These are phyloP conservation scores for Gynochthodes officinalis DNA, from an alignment of 257 asterid genomes.

Conservation along the genomic window DNA sequence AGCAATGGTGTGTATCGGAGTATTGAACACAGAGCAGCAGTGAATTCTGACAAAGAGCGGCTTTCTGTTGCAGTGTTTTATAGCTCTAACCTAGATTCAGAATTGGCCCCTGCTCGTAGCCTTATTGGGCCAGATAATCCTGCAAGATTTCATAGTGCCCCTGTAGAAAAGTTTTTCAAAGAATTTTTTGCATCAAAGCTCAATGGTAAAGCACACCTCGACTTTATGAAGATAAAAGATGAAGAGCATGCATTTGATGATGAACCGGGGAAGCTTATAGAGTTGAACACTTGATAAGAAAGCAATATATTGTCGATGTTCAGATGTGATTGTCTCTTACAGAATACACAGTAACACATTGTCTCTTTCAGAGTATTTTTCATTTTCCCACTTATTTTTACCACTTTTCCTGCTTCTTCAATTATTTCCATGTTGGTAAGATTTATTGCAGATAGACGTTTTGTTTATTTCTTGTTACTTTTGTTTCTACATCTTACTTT, in stretches of 20 bases:
- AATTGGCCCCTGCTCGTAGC: conserved; percentile 51
- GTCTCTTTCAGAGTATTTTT: not conserved
- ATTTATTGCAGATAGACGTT: too few relatives aligned
- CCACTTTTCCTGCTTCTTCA: too few relatives aligned
- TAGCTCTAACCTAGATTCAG: conserved; percentile 35
- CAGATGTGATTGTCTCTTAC: not conserved
- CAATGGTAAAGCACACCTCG: conserved; percentile 41
- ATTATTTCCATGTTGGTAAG: too few relatives aligned
- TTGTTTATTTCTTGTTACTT: too few relatives aligned
- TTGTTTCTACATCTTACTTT: too few relatives aligned
- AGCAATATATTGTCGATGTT: not conserved
- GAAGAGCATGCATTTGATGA: not conserved
- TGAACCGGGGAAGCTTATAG: not conserved
- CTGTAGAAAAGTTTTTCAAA: conserved; percentile 33
- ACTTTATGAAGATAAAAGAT: conserved; percentile 37
- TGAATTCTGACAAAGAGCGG: conserved; percentile 42
- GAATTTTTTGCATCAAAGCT: conserved; percentile 43
- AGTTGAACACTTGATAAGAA: not conserved
- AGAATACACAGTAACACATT: not conserved
- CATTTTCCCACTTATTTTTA: not conserved
- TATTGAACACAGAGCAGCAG: conserved; percentile 55
- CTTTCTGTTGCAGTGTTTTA: conserved; percentile 54
- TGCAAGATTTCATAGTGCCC: conserved; percentile 31
- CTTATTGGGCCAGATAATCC: conserved; percentile 34
- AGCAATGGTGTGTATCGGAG: conserved; percentile 49